Evolutionary conservation across 768 basidiomycete genomes (phyloP), one percentile per base, ranked within the genome.

Genomic region (Saitozyma podzolica): DNA sequence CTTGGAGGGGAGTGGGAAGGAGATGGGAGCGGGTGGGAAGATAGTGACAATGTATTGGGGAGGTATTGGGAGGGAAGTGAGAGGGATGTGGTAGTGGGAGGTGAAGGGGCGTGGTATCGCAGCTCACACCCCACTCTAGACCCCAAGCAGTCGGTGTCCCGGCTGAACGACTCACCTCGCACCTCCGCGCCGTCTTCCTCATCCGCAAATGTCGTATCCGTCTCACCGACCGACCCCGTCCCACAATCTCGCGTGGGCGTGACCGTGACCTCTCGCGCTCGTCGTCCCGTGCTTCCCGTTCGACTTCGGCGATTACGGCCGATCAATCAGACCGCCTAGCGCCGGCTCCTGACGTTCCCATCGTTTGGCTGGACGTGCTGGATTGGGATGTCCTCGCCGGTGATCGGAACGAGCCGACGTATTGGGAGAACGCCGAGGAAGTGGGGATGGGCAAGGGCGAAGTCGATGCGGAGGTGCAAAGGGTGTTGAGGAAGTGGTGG

Each of bases 401-500:
- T 5, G 63, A 66, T 45, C 59, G 48, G 29, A 20, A 65, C 19
- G 73, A 74, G 54, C 70, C 73, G 11, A 50, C 64, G 8, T 72
- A 61, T 45, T 67, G 9, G 14, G 50, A 54, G 19, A 43, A 59
- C n/a, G 49, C 61, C 9, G 41, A 14, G 1, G 68, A 67, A 48
- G 50, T 72, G 17, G 65, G 65, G 2, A 29, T 29, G 29, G 62
- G 64, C 9, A 57, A 42, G n/a, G 64, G 62, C 3, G 56, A 54
- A 8, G 40, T 40, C 9, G 66, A 64, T 55, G 67, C 48, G n/a
- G 59, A 64, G 39, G 56, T 70, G 0, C 64, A 69, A 52, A 62
- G 50, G 47, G 63, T 74, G 14, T 41, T 74, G 49, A 61, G 65
- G 57, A 72, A 68, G 53, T 74, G 73, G 73, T 74, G 62, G 65